Percentiles rank a stretch among this genome's conserved stretches.
Conservation (phyloP, 345 rosid species). For the Syzygium grande region DNA sequence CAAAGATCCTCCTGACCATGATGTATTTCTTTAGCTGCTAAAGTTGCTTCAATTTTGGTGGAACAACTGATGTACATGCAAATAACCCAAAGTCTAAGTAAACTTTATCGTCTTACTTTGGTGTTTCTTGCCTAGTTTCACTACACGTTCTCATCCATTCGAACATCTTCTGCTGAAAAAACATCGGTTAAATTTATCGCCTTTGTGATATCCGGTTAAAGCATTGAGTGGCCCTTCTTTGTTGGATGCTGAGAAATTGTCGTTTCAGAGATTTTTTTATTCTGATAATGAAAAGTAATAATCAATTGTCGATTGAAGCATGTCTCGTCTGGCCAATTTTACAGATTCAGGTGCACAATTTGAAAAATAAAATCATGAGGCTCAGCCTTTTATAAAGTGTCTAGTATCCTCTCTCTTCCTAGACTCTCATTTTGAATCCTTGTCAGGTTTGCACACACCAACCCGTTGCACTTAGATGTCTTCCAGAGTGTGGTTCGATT, state of each 20-base stretch:
- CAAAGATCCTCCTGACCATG: not conserved
- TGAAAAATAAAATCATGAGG: not conserved
- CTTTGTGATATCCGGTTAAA: not conserved
- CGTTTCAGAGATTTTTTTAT: not conserved
- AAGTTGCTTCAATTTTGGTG: not conserved
- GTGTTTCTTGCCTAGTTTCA: not conserved
- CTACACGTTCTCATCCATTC: not conserved
- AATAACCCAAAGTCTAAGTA: not conserved
- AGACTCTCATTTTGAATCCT: not conserved
- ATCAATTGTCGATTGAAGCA: not conserved
- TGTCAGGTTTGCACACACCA: slow-evolving; percentile 95
- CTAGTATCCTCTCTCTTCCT: not conserved
- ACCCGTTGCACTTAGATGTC: slow-evolving; percentile 83
- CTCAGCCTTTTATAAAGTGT: not conserved
- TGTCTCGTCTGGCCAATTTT: not conserved
- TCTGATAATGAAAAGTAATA: not conserved
- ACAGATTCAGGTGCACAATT: not conserved
- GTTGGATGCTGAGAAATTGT: not conserved
- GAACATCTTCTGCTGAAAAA: not conserved
- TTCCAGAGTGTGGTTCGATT: slow-evolving; percentile 78
- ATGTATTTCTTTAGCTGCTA: not conserved
- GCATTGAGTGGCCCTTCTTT: not conserved
- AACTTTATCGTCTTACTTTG: not conserved
- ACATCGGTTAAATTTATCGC: not conserved
- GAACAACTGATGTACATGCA: not conserved